Conservation (phyloP, 345 rosid genomes). For the Brassica nigra region DNA sequence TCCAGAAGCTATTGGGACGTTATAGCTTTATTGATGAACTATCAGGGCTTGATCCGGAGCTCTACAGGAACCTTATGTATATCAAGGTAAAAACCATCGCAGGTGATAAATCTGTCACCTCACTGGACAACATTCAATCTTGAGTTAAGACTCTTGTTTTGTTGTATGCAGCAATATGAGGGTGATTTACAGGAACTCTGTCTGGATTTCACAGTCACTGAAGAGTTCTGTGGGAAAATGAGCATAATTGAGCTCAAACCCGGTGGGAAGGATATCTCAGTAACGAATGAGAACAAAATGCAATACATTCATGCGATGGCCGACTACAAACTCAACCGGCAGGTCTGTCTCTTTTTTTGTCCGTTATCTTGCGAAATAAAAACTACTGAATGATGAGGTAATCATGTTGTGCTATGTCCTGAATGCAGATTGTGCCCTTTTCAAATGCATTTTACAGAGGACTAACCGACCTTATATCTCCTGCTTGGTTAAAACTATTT, state of each 20-base stretch:
- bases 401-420: slow-evolving; percentile 30
- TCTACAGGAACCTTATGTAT: slow-evolving; percentile 88
- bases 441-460: slow-evolving; percentile 97
- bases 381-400: neutral
- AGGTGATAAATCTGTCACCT: slow-evolving; percentile 19
- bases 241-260: slow-evolving; percentile 79
- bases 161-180: slow-evolving; percentile 72
- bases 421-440: slow-evolving; percentile 81
- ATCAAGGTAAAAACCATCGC: slow-evolving; percentile 74
- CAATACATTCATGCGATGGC: slow-evolving; percentile 98
- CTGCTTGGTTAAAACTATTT: slow-evolving; percentile 91
- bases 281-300: slow-evolving; percentile 92
- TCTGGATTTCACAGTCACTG: slow-evolving; percentile 89
- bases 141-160: slow-evolving; percentile 12
- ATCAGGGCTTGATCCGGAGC: slow-evolving; percentile 94
- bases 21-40: slow-evolving; percentile 97
- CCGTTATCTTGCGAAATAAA: slow-evolving; percentile 3
- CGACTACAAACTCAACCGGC: slow-evolving; percentile 92
- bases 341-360: slow-evolving; percentile 50
- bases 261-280: slow-evolving; percentile 78
- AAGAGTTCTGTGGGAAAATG: slow-evolving; percentile 78
- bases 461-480: slow-evolving; percentile 80
- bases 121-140: slow-evolving; percentile 14
- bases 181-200: slow-evolving; percentile 86
- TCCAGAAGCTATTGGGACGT: slow-evolving; percentile 90